These are phyloP conservation scores for Trichocomaceae sp. DNA, from an alignment of 2,329 filamentous ascomycete species.

Conservation along the genomic window DNA sequence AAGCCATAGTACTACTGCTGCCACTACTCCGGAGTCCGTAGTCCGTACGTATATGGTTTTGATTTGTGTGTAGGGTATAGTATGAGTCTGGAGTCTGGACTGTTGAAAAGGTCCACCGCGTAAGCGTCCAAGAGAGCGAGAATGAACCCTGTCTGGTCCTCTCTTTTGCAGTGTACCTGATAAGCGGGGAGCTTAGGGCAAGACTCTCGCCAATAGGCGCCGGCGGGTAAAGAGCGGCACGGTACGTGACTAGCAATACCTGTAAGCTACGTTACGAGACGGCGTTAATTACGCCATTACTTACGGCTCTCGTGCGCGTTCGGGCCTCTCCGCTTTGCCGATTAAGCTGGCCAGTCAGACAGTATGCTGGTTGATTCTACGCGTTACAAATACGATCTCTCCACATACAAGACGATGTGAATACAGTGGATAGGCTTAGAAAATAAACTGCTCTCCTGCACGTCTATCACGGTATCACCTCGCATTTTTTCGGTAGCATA, in stretches of 20 bases:
- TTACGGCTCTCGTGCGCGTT: background rate
- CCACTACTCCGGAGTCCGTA: no score
- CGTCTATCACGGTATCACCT: background rate
- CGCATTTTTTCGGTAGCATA: background rate
- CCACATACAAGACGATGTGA: background rate
- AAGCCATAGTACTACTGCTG: no score
- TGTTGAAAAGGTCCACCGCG: no score
- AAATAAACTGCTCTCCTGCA: background rate
- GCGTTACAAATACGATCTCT: background rate
- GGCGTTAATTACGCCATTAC: background rate
- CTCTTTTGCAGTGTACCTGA: conserved; percentile 3
- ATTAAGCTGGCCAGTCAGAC: background rate
- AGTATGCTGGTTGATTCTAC: background rate
- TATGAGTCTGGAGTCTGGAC: background rate
- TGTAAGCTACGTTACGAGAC: background rate
- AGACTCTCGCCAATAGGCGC: conserved; percentile 3
- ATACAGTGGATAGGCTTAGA: background rate
- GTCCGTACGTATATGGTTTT: no score
- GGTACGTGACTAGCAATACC: background rate
- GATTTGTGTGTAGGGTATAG: no score
- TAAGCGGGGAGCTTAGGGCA: conserved; percentile 3
- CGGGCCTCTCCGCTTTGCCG: background rate
- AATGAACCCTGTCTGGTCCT: background rate
- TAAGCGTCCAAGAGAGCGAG: background rate
- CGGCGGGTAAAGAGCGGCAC: background rate